These are phyloP conservation scores for Cyclocybe aegerita DNA, from an alignment of 768 basidiomycete species.

Conservation along the genomic window DNA sequence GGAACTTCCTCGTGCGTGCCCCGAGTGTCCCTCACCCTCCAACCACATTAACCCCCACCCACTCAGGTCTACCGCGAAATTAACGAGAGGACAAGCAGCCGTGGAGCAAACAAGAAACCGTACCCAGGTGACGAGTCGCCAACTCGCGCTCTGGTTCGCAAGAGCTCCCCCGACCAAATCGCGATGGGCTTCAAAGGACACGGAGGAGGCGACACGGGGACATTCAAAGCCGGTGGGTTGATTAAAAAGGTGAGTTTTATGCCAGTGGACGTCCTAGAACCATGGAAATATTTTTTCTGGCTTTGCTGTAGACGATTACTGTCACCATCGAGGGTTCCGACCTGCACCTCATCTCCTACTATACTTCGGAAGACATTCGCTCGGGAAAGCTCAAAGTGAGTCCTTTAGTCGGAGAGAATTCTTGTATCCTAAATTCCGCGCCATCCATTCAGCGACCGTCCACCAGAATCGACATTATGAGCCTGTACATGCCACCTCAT, in stretches of 20 bases:
- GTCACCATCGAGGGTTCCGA: constrained; percentile 77
- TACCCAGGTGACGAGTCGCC: constrained; percentile 50
- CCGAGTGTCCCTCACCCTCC: constrained; percentile 1
- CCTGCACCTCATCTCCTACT: constrained; percentile 84
- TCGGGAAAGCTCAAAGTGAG: constrained; percentile 60
- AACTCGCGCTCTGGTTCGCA: constrained; percentile 35
- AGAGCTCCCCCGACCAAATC: constrained; percentile 40
- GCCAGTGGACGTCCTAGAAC: neutral
- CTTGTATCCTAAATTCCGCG: neutral
- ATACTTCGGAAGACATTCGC: constrained; percentile 75
- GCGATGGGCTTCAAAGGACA: constrained; percentile 30
- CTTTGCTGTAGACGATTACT: constrained; percentile 70
- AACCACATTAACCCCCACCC: neutral
- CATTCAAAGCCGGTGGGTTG: constrained; percentile 70
- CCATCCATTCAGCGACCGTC: constrained; percentile 53
- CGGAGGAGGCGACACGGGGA: constrained; percentile 45
- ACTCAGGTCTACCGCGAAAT: constrained; percentile 80
- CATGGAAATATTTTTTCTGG: neutral
- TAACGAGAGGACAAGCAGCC: constrained; percentile 61
- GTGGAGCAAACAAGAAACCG: constrained; percentile 48
- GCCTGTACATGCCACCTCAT: constrained; percentile 69
- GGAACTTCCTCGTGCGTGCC: constrained; percentile 73
- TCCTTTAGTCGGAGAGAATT: neutral
- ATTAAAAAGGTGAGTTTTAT: constrained; percentile 67
- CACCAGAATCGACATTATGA: constrained; percentile 68